phyloP scores from a whole-genome alignment of 164 flowering plant species.

The Dillenia turbinata region DNA sequence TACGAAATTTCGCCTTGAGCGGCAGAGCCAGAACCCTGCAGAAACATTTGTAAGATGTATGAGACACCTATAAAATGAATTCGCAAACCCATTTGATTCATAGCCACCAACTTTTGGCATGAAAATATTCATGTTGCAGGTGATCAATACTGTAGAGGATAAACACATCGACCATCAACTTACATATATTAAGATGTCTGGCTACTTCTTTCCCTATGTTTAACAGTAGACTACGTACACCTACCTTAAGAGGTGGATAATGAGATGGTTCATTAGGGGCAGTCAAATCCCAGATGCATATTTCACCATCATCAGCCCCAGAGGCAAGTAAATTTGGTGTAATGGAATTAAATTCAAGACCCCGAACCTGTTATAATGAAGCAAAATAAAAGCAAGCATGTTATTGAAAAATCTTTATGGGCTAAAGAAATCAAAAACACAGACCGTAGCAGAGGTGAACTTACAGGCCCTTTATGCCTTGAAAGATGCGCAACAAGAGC shows the following conservation, averaged over 20 bases:
- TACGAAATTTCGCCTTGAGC: slow-evolving; percentile 90
- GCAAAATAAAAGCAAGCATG: background rate
- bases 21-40: slow-evolving; percentile 86
- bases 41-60: background rate
- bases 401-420: background rate
- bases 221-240: background rate
- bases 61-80: background rate
- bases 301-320: slow-evolving; percentile 96
- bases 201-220: no score
- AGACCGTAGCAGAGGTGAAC: slow-evolving; percentile 18
- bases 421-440: background rate
- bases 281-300: slow-evolving; percentile 91
- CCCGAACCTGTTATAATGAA: slow-evolving; percentile 62
- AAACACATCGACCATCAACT: no score
- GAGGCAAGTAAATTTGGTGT: slow-evolving; percentile 84
- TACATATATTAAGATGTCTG: no score
- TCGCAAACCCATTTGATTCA: no score
- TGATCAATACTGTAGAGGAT: no score
- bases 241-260: slow-evolving; percentile 81
- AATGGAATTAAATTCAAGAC: slow-evolving; percentile 74
- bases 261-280: slow-evolving; percentile 68
- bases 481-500: slow-evolving; percentile 60
- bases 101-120: no score
- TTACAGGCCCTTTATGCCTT: slow-evolving; percentile 86
- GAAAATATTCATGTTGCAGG: no score